phyloP scores from a whole-genome alignment of 1,284 basidiomycete species.

The Hymenochaete sp. region DNA sequence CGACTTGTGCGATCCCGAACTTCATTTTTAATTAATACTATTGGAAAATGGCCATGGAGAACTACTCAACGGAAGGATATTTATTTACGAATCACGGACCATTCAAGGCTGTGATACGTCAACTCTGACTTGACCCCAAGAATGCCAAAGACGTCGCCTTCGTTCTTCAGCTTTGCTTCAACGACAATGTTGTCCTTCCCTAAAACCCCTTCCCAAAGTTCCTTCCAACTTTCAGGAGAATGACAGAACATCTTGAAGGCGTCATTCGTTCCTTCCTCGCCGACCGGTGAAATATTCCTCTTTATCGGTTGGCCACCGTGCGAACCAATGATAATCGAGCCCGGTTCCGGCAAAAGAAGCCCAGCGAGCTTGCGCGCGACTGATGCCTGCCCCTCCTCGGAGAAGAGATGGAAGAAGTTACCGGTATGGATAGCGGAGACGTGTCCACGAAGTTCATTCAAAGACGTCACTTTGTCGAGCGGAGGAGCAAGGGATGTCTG shows the following conservation, averaged over 20 bases:
- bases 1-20: no score
- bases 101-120: no score
- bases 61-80: no score
- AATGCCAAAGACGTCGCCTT: no score
- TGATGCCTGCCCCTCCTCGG: constrained; percentile 21
- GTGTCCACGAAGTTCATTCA: constrained; percentile 28
- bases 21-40: no score
- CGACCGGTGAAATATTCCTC: constrained; percentile 15
- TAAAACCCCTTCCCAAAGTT: constrained; percentile 6
- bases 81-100: no score
- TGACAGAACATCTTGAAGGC: constrained; percentile 9
- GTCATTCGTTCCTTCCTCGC: not conserved
- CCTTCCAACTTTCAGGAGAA: constrained; percentile 11
- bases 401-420: constrained; percentile 32
- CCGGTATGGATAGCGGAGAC: constrained; percentile 27
- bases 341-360: not conserved
- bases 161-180: constrained; percentile 23
- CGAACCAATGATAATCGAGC: not conserved
- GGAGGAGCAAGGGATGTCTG: constrained; percentile 23
- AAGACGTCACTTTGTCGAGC: constrained; percentile 27
- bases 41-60: no score
- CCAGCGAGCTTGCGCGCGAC: not conserved
- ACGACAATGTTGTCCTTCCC: no score
- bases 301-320: constrained; percentile 20
- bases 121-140: no score